Evolutionary conservation across 192 early-diverging fungal genomes (phyloP).

Genomic region (Spizellomyces sp.): DNA sequence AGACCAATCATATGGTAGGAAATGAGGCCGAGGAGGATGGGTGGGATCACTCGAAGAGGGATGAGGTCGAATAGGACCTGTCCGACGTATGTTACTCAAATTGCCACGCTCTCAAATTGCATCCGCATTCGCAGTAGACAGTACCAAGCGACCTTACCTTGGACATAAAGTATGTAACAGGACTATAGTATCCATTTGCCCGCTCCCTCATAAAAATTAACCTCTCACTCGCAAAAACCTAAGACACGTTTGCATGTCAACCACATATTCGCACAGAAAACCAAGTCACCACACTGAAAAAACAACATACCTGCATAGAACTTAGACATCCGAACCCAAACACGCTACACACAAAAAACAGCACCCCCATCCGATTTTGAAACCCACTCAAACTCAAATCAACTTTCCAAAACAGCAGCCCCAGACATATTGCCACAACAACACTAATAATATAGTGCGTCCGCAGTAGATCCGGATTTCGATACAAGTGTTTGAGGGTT

Average conservation of each 20-base stretch:
- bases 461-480: constrained; percentile 76
- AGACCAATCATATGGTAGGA: constrained; percentile 86
- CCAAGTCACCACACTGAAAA: background rate
- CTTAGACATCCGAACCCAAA: constrained; percentile 73
- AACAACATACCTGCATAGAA: constrained; percentile 49
- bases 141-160: constrained; percentile 43
- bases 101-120: background rate
- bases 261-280: constrained; percentile 1
- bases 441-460: constrained; percentile 74
- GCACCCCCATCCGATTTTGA: constrained; percentile 72
- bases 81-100: background rate
- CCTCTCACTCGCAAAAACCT: constrained; percentile 67
- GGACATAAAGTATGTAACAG: constrained; percentile 65
- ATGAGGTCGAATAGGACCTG: constrained; percentile 71
- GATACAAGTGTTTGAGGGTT: constrained; percentile 80
- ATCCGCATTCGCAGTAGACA: background rate
- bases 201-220: constrained; percentile 73
- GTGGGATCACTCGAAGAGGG: constrained; percentile 78
- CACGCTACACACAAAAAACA: constrained; percentile 73
- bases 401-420: constrained; percentile 64
- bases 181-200: constrained; percentile 74
- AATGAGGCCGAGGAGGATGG: constrained; percentile 79
- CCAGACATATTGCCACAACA: constrained; percentile 66
- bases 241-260: constrained; percentile 13
- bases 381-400: constrained; percentile 69